Base-by-base conservation (phyloP, 1,139 yeast species). In the Taphrina populina region DNA sequence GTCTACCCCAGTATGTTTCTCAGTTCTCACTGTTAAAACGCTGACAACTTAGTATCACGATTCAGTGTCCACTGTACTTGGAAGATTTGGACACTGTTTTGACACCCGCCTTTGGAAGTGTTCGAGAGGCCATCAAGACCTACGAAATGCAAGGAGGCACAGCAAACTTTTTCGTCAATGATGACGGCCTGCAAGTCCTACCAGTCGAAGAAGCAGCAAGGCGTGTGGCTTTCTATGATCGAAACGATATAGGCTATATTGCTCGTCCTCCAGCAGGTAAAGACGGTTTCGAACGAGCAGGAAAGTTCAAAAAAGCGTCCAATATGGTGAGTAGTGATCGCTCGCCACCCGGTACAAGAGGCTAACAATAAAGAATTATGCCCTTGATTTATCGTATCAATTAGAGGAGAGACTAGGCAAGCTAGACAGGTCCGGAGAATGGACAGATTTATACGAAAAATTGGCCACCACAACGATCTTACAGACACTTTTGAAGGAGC, bases 261-360 rank as follows among this genome's bases (percentile, higher is more conserved):
- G 60, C 61, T 4, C 58, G 62, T 17, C 61, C 62, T 8, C 56
- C 60, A 10, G 55, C 53, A 19, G 60, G 61, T 10, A 46, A 44
- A 7, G 51, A 53, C 7, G 54, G 58, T 2, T 60, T 52, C 27
- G 52, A 49, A n/a, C 52, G 62, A 1, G 59, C 59, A 3, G 62
- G 62, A 8, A 41, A 60, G 7, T 60, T 60, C 49, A 60, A 59
- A 43, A 60, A 60, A 17, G 62, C 61, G 6, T 57, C 60, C 19
- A 60, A 60, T 37, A 59, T 60, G 62, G 58, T 56, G 24, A 49
- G 58, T 35, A 41, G 57, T 23, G 47, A 40, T 13, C 54, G 53
- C 17, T 45, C 46, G 20, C 36, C 36, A 8, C 30, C 30, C 30
- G 11, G 11, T 7, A 27, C 30, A 5, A 6, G n/a, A 27, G 2